Base-by-base conservation (phyloP, 352 stramenopile genomes). In the Sclerospora graminicola region DNA sequence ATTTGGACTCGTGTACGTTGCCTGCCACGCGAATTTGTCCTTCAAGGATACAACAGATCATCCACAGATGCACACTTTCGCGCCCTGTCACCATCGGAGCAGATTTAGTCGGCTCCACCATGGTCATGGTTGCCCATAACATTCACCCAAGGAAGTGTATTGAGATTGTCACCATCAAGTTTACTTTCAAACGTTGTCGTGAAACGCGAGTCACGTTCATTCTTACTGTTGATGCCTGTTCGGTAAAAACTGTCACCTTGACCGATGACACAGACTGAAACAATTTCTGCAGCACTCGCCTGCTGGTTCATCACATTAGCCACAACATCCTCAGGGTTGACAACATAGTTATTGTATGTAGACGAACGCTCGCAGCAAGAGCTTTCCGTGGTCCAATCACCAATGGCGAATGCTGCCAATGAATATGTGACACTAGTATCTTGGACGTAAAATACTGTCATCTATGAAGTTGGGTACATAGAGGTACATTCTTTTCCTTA, bases 161-260 rank as follows among this genome's bases (percentile, higher is more conserved):
- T 61, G 14, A 84, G 42, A 37, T 72, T 63, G 32, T 54, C 16
- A 16, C 69, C 67, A 8, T 73, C 51, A 48, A 74, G 82, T 38
- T 79, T 82, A 8, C 51, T 47, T 37, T 84, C 72, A 38, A 84
- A 84, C 8, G 71, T 83, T 11, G 48, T 64, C 8, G 62, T 59
- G 45, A 84, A 84, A 6, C 71, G 71, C 13, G 68, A 69, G 48
- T 62, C 45, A 19, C 72, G 62, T 37, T 59, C 67, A 1, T 48
- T 48, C 13, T 58, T 49, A 14, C 57, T 70, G 40, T 65, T 67
- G 37, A 84, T 79, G 23, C 72, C 72, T 8, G 67, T 69, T 65
- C 71, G 83, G 54, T 84, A 84, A 23, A 83, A 84, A 51, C 78
- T 82, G 45, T 84, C 72, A 34, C 68, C 74, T 49, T 86, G 74